Base-by-base conservation (phyloP, 106 monocot species). In the Agapanthus africanus region DNA sequence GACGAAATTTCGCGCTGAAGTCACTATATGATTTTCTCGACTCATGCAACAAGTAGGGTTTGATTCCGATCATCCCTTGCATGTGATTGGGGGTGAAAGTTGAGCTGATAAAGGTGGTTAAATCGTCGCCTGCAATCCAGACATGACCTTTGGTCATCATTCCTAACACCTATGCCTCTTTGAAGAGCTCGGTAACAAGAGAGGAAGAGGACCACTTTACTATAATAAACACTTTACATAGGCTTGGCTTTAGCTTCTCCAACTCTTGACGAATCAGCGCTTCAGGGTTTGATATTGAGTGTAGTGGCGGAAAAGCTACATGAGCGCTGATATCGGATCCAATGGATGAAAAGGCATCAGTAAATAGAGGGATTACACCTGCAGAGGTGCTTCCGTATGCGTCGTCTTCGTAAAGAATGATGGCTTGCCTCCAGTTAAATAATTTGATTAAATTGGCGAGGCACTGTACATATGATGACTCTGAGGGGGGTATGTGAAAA, bases 131-230 rank as follows among this genome's bases (percentile, higher is more conserved):
- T 1, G 47, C 60, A n/a, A 77, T 63, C 76, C 76, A 77, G 0
- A 61, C 41, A 28, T 59, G 44, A 0, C 76, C 76, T 63, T 70
- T 59, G 21, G 23, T 62, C 76, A 70, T 70, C 76, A 77, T 77
- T 51, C 70, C 76, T 18, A 77, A 19, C 14, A 16, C 10, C 0
- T 21, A 18, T 22, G 76, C 76, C 18, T 62, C 36, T 10, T 36
- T 23, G 44, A 77, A 77, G 3, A 77, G 50, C 21, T 42, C 26
- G 1, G 5, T 4, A 6, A 31, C 70, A 21, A 70, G 14, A n/a
- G 47, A 70, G 21, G 60, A 21, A 2, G 66, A 66, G 25, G 76
- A 69, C 28, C 67, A 69, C 31, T 26, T 37, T 7, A 62, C 31
- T 4, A 76, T 26, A 0, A 76, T 44, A 19, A 25, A 69, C 50